Evolutionary conservation across 805 yeast genomes (phyloP), one percentile per base, ranked within the genome.

Genomic region (Candida parachauliodes): DNA sequence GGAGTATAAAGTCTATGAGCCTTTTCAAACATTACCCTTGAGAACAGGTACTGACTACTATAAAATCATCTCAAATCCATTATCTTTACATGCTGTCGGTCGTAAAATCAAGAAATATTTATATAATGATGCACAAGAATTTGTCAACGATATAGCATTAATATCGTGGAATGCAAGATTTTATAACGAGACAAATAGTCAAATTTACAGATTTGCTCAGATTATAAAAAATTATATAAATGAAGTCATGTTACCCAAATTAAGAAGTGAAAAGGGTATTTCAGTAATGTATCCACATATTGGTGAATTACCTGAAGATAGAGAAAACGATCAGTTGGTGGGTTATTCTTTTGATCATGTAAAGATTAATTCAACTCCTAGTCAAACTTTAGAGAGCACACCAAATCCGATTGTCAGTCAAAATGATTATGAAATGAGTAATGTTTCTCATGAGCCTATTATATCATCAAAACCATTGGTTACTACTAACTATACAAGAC

Each of bases 161-260:
- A 83, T 91, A 36, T 76, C 87, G 1, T 87, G 95, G 88, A 91
- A 91, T 54, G 96, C 97, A 2, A 76, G 86, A 43, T 76, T 81
- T 32, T 91, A 82, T 60, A 91, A 91, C 59, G 79, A 79, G 41
- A 80, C 79, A 44, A 79, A 72, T 10, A 77, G 88, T 1, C 65
- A 66, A 12, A 82, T 84, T 37, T 84, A 83, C 59, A 68, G 69
- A 17, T 84, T 83, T 49, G 96, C 88, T 3, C 65, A 70, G 14
- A 65, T 78, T 16, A 58, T 82, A 44, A 82, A 82, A 49, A 57
- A 67, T 29, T 79, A 59, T 52, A 54, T 82, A 32, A 60, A 57
- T 38, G 67, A 70, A 7, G 59, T 58, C 30, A 63, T 70, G 21
- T 65, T 83, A 22, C 79, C 82, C 10, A 59, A 62, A 40, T 63